Percentiles rank a stretch among this genome's conserved stretches.
phyloP scores from a whole-genome alignment of 495 filamentous ascomycete genomes.

The Penicillium malachiteum region DNA sequence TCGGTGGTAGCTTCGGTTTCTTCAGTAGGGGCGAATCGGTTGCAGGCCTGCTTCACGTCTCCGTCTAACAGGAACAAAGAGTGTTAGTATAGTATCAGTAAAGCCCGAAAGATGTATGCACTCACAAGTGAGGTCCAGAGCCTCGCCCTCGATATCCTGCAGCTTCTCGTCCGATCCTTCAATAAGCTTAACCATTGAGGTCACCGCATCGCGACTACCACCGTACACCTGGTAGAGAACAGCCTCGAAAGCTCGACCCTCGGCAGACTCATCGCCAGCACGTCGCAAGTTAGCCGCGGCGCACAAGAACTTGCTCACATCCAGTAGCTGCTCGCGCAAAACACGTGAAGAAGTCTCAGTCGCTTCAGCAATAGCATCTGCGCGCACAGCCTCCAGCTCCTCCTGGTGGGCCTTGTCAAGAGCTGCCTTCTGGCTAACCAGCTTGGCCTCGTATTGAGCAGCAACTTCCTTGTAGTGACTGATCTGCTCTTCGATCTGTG shows the following conservation, averaged over 20 bases:
- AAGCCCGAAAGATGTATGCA: slow-evolving; percentile 1
- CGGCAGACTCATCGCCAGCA: slow-evolving; percentile 60
- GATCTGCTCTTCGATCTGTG: slow-evolving; percentile 81
- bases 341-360: slow-evolving; percentile 54
- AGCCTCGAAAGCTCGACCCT: slow-evolving; percentile 86
- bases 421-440: slow-evolving; percentile 67
- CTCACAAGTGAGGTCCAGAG: slow-evolving; percentile 77
- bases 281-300: slow-evolving; percentile 72
- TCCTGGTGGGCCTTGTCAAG: slow-evolving; percentile 68
- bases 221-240: slow-evolving; percentile 86
- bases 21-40: slow-evolving; percentile 33
- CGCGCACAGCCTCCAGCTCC: slow-evolving; percentile 67
- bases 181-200: slow-evolving; percentile 80
- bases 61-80: slow-evolving; percentile 46
- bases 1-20: slow-evolving; percentile 29
- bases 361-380: slow-evolving; percentile 61
- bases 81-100: no score
- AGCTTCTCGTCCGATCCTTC: slow-evolving; percentile 75
- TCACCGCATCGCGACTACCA: slow-evolving; percentile 77
- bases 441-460: slow-evolving; percentile 67
- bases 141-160: slow-evolving; percentile 58
- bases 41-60: slow-evolving; percentile 61
- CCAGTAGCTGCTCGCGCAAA: slow-evolving; percentile 57
- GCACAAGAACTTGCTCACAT: slow-evolving; percentile 76
- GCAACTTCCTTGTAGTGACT: slow-evolving; percentile 80